Evolutionary conservation across 2,329 filamentous ascomycete species (phyloP), one percentile per base, ranked within the genome.

Genomic region (Coniochaeta sp.): DNA sequence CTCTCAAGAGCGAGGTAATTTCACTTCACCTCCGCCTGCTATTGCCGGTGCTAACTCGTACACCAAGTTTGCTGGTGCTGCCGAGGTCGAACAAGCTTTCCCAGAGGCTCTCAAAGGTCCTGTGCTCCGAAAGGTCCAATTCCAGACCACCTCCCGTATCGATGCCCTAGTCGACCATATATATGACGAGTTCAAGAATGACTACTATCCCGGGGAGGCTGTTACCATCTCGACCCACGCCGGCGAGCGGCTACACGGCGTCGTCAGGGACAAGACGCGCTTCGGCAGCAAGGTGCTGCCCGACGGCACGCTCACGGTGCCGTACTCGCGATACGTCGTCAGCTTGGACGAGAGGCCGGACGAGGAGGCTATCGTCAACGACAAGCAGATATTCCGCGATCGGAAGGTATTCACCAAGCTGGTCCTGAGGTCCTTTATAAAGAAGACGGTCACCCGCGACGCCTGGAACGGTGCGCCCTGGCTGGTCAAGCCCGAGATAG

Each of bases 381-480:
- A 91, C 73, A 80, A 89, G 57, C 89, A 96, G 69, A 88, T 98
- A 60, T 88, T 85, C 63, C 89, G 95, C 63, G 93, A 97, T 70
- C 87, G 92, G 58, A 96, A 93, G 68, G 84, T 91, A 55, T 99
- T 98, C 71, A 97, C 93, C 30, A 98, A 99, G 75, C 88, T 93
- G 56, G 93, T 97, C 72, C 80, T 99, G 44, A 87, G 93, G 36
- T 91, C 92, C 6, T 99, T 97, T 65, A 90, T 99, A 64, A 96
- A 96, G 72, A 93, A 96, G 73, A 95, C 92, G 0, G 89, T 97
- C n/a, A 89, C 88, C 1, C 81, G 93, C 62, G 95, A 98, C 69
- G 85, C 91, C 4, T 98, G 93, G 91, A 93, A 87, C 62, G 93
- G 93, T n/a, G 95, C 95, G 0, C 93, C 95, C 0, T 99, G 95